Conservation (phyloP, 2,329 filamentous ascomycete genomes). For the Seiridium unicorne region DNA sequence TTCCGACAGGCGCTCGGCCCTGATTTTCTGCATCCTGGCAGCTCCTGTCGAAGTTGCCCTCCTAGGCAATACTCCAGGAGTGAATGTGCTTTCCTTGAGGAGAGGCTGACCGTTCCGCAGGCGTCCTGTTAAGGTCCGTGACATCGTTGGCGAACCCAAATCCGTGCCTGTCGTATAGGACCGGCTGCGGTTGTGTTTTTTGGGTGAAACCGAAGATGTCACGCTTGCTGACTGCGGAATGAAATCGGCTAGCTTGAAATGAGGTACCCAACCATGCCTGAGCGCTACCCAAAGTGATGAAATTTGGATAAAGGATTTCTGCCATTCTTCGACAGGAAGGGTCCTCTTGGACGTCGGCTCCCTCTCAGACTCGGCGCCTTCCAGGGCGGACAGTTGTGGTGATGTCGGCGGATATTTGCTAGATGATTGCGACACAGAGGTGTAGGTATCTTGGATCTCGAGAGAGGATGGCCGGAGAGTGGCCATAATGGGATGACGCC, state of each 20-base stretch:
- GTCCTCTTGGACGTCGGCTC: conserved; percentile 25
- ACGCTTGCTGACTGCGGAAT: conserved; percentile 11
- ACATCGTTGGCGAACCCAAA: conserved; percentile 12
- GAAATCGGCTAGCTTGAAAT: conserved; percentile 29
- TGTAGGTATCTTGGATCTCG: conserved; percentile 69
- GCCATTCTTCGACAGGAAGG: conserved; percentile 40
- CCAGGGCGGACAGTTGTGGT: conserved; percentile 21
- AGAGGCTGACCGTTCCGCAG: conserved; percentile 10
- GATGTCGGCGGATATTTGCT: conserved; percentile 46
- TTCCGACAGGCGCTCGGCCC: conserved; percentile 13
- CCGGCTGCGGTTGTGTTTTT: neutral
- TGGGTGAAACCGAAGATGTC: neutral
- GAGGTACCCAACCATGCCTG: conserved; percentile 40
- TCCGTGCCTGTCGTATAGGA: conserved; percentile 13
- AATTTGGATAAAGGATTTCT: conserved; percentile 48
- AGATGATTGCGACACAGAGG: conserved; percentile 49
- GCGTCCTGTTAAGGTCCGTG: conserved; percentile 15
- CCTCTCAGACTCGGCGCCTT: conserved; percentile 10
- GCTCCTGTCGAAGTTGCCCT: conserved; percentile 46
- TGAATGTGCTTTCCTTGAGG: neutral
- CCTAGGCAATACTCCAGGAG: conserved; percentile 26
- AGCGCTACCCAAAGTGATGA: conserved; percentile 52
- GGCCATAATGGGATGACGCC: conserved; percentile 74
- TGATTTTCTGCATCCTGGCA: conserved; percentile 42
- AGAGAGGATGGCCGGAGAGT: conserved; percentile 62